Conservation (phyloP, 2,329 filamentous ascomycete species). For the Ilyonectria sp. region DNA sequence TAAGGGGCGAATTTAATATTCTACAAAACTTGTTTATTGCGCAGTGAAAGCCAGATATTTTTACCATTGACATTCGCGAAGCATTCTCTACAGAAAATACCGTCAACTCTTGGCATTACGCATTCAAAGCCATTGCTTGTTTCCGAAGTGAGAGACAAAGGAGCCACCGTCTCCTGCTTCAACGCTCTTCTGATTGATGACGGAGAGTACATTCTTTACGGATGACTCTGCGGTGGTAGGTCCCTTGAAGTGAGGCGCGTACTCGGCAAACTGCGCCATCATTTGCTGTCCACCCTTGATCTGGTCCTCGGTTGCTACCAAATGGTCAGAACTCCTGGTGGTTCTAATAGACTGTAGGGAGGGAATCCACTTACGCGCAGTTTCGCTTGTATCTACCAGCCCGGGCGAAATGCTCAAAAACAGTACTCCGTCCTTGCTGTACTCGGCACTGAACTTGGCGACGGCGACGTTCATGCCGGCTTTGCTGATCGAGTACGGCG, state of each 20-base stretch:
- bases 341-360: not conserved
- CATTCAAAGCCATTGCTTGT: conserved; percentile 66
- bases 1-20: too few species aligned
- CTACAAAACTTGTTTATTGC: too few species aligned
- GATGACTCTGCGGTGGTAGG: conserved; percentile 55
- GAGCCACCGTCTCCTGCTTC: conserved; percentile 63
- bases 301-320: conserved; percentile 47
- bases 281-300: conserved; percentile 41
- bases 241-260: conserved; percentile 57
- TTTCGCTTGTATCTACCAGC: conserved; percentile 60
- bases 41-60: too few species aligned
- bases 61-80: too few species aligned
- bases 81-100: too few species aligned
- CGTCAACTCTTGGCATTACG: too few species aligned
- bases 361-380: conserved; percentile 42
- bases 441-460: conserved; percentile 67
- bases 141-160: conserved; percentile 69
- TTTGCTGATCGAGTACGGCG: conserved; percentile 65
- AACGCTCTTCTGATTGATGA: conserved; percentile 57
- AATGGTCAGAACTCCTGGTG: not conserved
- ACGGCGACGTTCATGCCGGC: conserved; percentile 67
- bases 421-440: conserved; percentile 64
- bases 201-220: conserved; percentile 50
- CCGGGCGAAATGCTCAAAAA: conserved; percentile 69
- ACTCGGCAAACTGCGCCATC: conserved; percentile 50